A percentile compares a stretch with the other conserved stretches of the same genome.
phyloP scores from a whole-genome alignment of 176 grass and related monocot genomes.

The Carex myosuroides region DNA sequence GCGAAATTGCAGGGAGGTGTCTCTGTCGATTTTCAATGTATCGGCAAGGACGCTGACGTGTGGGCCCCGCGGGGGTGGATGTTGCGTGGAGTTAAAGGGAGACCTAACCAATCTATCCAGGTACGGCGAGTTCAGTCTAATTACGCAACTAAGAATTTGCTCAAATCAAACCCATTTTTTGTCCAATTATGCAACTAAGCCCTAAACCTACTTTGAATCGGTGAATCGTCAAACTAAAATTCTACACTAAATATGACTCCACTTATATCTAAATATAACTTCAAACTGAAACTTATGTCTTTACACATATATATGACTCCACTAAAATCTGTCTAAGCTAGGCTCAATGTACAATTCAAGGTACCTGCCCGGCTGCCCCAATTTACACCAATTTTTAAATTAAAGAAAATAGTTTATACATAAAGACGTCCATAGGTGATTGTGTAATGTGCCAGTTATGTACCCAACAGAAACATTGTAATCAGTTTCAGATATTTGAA shows the following conservation, averaged over 20 bases:
- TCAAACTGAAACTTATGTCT: too few species aligned
- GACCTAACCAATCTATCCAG: slow-evolving; percentile 46
- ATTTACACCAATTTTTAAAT: neutral
- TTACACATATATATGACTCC: neutral
- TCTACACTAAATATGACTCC: too few species aligned
- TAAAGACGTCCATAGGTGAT: neutral
- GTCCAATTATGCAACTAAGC: neutral
- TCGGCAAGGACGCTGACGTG: neutral
- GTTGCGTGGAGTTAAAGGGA: slow-evolving; percentile 46
- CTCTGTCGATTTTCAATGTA: slow-evolving; percentile 37
- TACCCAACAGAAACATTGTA: neutral
- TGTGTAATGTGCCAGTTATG: neutral
- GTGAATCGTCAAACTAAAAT: too few species aligned
- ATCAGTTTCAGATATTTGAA: neutral
- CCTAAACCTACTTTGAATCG: neutral
- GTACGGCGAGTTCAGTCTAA: neutral
- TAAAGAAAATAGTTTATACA: neutral
- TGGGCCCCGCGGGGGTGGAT: slow-evolving; percentile 29
- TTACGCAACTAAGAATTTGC: neutral
- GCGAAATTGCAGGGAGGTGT: slow-evolving; percentile 53
- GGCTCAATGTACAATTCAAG: neutral
- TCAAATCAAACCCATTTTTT: neutral
- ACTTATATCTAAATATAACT: too few species aligned
- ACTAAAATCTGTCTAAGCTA: neutral
- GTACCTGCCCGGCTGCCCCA: neutral